These are phyloP conservation scores for Hypomyces perniciosus DNA, from an alignment of 2,329 filamentous ascomycete species.

Conservation along the genomic window DNA sequence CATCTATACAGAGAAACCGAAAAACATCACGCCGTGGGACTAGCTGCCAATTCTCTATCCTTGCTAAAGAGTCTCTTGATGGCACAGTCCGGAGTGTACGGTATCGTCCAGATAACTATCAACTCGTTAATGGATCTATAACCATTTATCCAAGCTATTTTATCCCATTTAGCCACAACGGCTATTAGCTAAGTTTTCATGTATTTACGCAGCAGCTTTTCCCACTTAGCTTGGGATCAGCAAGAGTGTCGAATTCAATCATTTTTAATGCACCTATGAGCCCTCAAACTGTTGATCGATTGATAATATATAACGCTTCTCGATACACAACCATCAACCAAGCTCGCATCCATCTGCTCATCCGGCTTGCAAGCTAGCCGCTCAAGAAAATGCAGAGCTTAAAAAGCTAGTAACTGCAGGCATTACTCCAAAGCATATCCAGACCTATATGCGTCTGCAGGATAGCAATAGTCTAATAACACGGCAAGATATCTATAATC, in stretches of 20 bases:
- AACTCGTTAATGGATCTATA: background rate
- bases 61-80: background rate
- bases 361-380: background rate
- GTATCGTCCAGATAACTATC: conserved; percentile 11
- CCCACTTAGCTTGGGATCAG: too few species aligned
- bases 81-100: background rate
- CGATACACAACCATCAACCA: background rate
- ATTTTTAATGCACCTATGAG: too few species aligned
- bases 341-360: background rate
- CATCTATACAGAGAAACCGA: background rate
- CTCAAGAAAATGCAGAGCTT: background rate
- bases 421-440: background rate
- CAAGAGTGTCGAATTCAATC: too few species aligned
- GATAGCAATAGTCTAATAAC: conserved; percentile 7
- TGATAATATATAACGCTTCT: background rate
- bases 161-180: conserved; percentile 2
- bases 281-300: too few species aligned
- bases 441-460: background rate
- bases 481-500: conserved; percentile 20
- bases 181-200: background rate
- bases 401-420: background rate
- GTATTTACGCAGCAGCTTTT: conserved; percentile 1
- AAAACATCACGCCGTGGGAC: background rate
- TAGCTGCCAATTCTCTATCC: background rate
- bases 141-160: conserved; percentile 1